Evolutionary conservation across 1,284 basidiomycete genomes (phyloP), one percentile per base, ranked within the genome.

Genomic region (Sanghuangporus baumii): DNA sequence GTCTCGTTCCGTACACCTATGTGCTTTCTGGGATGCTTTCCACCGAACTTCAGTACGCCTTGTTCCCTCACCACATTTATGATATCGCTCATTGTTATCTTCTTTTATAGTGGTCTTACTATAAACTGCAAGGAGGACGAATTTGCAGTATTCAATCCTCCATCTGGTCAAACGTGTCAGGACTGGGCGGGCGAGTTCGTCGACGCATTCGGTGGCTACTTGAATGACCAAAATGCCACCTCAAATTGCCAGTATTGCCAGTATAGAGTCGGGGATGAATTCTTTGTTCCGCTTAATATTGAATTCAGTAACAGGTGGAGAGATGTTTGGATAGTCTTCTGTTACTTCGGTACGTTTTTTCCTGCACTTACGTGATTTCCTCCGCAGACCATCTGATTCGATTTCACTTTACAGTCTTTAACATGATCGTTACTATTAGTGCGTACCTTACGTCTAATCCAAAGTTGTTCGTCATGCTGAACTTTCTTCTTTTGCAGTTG

Each of bases 11-110:
- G 0, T 93, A 86, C 75, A 93, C 89, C 2, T 83, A 89, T 38
- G 80, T 85, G n/a, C 74, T 94, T 46, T 80, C 84, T 2, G 80
- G 91, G 12, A 87, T 96, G 77, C 76, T 94, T 60, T 83, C 89
- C 0, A 93, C 89, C 12, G 93, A 91, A 69, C 79, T 98, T 31
- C 84, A 93, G 84, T 86, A 71, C 41, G 81, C 23, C 6, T 57
- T 41, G 37, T 16, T 55, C 56, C 37, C 8, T 14, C 31, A 16
- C 46, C 6, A 47, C 43, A 37, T 46, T 23, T 52, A 61, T 16
- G 55, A 63, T 71, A 59, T 67, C 54, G 6, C 43, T 34, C 16
- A 50, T 5, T 26, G 2, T 34, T 14, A 12, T 64, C 55, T 62
- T 31, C 16, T 59, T 36, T 18, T 31, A 5, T 64, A 86, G 82